Base-by-base conservation (phyloP, 2,329 filamentous ascomycete species). In the Hypoxylon sp. region DNA sequence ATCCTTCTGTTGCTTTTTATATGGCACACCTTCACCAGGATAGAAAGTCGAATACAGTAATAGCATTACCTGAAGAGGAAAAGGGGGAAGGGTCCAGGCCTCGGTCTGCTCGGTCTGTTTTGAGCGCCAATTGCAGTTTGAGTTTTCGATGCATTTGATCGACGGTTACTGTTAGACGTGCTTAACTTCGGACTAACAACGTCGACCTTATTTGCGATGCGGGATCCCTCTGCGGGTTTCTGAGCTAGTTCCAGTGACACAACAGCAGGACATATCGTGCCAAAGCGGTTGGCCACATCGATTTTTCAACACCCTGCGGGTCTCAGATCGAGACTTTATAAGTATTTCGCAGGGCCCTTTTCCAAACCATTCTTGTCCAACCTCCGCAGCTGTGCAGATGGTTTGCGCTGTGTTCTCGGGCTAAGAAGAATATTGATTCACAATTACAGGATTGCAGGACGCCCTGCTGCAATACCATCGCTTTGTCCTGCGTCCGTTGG, bases 361-460 rank as follows among this genome's bases (percentile, higher is more conserved):
- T 63, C 60, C 21, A 39, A 70, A 65, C 46, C 29, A 57, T 48
- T 55, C 39, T 51, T 57, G 44, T 61, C 35, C 46, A 51, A 62
- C 57, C 53, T 42, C 58, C 58, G 56, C 55, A 37, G 47, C 47
- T 68, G 24, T 60, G 52, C 61, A 65, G 56, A 50, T 27, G 27
- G 57, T 58, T 58, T 58, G 57, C 56, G 51, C 62, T 62, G 37
- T 35, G 54, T 63, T 63, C 27, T 63, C 62, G 54, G 47, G 42
- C 48, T 54, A 55, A 46, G 53, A 67, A 60, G 54, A 67, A 62
- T 57, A 57, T 62, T 68, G 55, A 66, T 60, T 70, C 60, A 57
- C 29, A 52, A 62, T 44, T 59, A 55, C 62, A 68, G 57, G 50
- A 61, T 31, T 52, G 35, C 39, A 50, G 56, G 27, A 67, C 29